Conservation (phyloP, 2,329 filamentous ascomycete genomes). For the Tricladium varicosporioides region DNA sequence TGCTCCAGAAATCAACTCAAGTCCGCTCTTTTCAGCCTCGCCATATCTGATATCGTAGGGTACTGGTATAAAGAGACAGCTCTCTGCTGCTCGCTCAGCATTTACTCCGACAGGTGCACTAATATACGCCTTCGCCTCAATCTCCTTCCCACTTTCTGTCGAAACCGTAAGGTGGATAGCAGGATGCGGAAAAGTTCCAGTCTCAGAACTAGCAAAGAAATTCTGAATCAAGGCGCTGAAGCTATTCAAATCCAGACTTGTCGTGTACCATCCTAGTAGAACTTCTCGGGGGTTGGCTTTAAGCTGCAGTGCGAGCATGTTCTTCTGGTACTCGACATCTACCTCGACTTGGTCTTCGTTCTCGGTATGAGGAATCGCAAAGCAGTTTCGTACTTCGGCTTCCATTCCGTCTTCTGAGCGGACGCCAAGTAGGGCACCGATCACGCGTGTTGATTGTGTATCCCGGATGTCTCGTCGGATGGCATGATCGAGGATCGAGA, state of each 20-base stretch:
- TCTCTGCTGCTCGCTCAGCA: constrained; percentile 90
- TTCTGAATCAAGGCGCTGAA: constrained; percentile 99
- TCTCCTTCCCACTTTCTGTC: constrained; percentile 82
- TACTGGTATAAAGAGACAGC: constrained; percentile 95
- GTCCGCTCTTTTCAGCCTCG: constrained; percentile 71
- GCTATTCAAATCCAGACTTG: constrained; percentile 92
- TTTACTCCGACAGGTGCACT: constrained; percentile 93
- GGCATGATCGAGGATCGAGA: constrained; percentile 90
- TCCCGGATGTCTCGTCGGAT: constrained; percentile 64
- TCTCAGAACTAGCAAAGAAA: constrained; percentile 96
- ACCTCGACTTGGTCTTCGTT: constrained; percentile 98
- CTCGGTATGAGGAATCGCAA: constrained; percentile 97
- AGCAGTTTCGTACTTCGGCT: constrained; percentile 92
- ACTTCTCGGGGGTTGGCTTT: constrained; percentile 92
- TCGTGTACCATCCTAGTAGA: constrained; percentile 97
- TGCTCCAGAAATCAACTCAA: constrained; percentile 82
- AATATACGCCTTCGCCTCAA: constrained; percentile 92
- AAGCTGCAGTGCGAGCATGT: constrained; percentile 93
- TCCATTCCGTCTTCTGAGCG: constrained; percentile 96
- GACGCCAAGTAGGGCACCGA: constrained; percentile 89
- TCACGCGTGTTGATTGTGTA: constrained; percentile 90
- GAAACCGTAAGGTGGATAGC: constrained; percentile 95
- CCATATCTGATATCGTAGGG: constrained; percentile 91
- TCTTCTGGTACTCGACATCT: constrained; percentile 99
- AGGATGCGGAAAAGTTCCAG: constrained; percentile 96